Conservation (phyloP, 2,329 filamentous ascomycete genomes). For the Colletotrichum destructivum region DNA sequence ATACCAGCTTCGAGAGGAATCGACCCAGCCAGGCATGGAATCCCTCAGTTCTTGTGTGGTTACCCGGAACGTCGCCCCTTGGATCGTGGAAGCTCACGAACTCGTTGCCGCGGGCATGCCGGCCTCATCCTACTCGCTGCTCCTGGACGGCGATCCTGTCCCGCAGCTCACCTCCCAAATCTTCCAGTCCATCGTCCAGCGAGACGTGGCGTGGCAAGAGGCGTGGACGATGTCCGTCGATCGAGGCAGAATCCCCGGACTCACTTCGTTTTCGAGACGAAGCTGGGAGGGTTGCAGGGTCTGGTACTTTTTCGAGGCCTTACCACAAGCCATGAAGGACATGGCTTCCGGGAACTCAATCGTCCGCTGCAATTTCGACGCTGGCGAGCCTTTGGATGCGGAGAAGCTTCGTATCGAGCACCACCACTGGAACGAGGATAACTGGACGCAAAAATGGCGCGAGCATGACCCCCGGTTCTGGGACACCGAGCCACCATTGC, state of each 20-base stretch:
- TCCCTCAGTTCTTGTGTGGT: conserved; percentile 41
- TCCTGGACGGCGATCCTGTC: neutral
- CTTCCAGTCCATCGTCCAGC: neutral
- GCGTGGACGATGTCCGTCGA: neutral
- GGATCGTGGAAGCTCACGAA: neutral
- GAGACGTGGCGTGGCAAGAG: conserved; percentile 11
- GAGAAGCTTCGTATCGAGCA: no score
- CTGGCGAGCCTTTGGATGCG: no score
- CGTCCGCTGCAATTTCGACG: no score
- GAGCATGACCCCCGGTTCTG: no score
- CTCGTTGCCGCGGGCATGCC: conserved; percentile 46
- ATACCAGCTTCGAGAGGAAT: no score
- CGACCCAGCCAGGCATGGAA: neutral
- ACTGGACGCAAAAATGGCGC: no score
- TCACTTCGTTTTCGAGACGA: neutral
- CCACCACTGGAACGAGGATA: no score
- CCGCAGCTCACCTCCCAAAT: neutral
- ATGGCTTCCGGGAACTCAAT: no score
- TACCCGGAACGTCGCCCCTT: conserved; percentile 36
- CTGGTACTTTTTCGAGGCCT: neutral
- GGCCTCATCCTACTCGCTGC: neutral
- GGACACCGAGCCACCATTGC: no score
- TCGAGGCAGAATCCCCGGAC: neutral
- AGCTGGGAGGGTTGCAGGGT: neutral
- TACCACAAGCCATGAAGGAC: no score